These are phyloP conservation scores for Aspergillus uvarum DNA, from an alignment of 2,329 filamentous ascomycete genomes.

Conservation along the genomic window DNA sequence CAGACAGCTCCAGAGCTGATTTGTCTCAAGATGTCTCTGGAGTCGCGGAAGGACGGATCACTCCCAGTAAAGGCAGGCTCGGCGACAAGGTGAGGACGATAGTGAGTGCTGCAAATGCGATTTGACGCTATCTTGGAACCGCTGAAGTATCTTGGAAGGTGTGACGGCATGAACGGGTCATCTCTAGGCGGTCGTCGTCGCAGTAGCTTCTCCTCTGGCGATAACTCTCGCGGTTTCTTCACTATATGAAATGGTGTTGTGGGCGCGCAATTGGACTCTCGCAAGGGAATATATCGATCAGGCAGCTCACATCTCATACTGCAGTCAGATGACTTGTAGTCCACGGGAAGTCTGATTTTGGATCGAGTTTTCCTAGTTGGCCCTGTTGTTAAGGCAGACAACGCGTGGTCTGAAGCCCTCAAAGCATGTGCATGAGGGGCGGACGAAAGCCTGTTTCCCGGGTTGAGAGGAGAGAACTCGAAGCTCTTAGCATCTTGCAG, in stretches of 20 bases:
- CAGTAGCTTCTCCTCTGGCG: slow-evolving; percentile 47
- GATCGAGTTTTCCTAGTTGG: slow-evolving; percentile 15
- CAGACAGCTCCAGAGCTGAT: slow-evolving; percentile 70
- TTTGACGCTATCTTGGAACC: slow-evolving; percentile 14
- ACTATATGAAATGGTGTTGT: slow-evolving; percentile 54
- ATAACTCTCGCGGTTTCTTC: slow-evolving; percentile 49
- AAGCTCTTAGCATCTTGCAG: background rate
- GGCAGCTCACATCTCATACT: slow-evolving; percentile 36
- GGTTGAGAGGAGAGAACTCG: background rate
- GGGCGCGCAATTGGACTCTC: slow-evolving; percentile 43
- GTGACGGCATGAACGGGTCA: slow-evolving; percentile 55
- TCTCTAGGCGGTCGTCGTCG: slow-evolving; percentile 45
- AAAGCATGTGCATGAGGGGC: background rate
- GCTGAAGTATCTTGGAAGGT: slow-evolving; percentile 26
- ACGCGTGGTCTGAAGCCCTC: background rate
- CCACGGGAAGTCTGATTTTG: slow-evolving; percentile 18
- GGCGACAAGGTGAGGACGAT: slow-evolving; percentile 37
- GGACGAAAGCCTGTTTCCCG: background rate
- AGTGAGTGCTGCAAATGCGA: slow-evolving; percentile 26
- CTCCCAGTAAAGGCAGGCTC: slow-evolving; percentile 22
- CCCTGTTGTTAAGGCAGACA: background rate
- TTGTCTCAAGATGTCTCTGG: slow-evolving; percentile 40
- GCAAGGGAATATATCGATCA: slow-evolving; percentile 60
- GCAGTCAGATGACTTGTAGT: slow-evolving; percentile 11
- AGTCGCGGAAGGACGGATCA: background rate